Conservation (phyloP, 2,329 filamentous ascomycete species). For the Calonectria leucothoes region DNA sequence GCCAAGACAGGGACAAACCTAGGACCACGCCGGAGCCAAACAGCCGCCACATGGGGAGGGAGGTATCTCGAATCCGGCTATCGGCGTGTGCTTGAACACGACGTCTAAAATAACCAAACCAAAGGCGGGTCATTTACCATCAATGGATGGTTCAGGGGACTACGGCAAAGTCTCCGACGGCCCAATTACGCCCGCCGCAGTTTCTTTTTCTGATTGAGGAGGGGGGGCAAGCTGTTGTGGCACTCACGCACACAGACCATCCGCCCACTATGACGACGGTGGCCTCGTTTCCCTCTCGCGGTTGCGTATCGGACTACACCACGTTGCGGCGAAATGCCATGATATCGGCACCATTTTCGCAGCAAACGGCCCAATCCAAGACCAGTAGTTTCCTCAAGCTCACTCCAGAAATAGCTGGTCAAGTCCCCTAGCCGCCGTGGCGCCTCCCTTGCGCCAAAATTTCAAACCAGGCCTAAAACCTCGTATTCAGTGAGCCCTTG, state of each 20-base stretch:
- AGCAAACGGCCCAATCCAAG: not conserved
- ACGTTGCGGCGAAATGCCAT: not conserved
- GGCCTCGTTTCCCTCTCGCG: not conserved
- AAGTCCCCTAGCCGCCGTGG: constrained; percentile 1
- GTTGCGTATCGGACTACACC: constrained; percentile 1
- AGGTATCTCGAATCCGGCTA: not conserved
- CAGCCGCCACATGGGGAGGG: not conserved
- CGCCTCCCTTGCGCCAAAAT: constrained; percentile 3
- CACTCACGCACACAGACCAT: too few species aligned
- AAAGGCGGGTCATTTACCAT: not conserved
- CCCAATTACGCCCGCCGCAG: not conserved
- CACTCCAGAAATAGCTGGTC: not conserved
- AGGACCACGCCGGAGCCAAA: not conserved
- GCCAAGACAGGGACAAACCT: not conserved
- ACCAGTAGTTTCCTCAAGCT: not conserved
- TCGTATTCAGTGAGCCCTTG: constrained; percentile 14
- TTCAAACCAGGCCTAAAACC: constrained; percentile 16
- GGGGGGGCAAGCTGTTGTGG: not conserved
- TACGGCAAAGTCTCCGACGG: not conserved
- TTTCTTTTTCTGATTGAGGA: not conserved
- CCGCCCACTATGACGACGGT: not conserved
- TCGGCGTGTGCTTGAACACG: not conserved
- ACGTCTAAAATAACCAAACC: not conserved
- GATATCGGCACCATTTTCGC: not conserved
- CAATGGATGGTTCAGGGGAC: not conserved